phyloP scores from a whole-genome alignment of 805 yeast species.

The Saturnispora saitoi region DNA sequence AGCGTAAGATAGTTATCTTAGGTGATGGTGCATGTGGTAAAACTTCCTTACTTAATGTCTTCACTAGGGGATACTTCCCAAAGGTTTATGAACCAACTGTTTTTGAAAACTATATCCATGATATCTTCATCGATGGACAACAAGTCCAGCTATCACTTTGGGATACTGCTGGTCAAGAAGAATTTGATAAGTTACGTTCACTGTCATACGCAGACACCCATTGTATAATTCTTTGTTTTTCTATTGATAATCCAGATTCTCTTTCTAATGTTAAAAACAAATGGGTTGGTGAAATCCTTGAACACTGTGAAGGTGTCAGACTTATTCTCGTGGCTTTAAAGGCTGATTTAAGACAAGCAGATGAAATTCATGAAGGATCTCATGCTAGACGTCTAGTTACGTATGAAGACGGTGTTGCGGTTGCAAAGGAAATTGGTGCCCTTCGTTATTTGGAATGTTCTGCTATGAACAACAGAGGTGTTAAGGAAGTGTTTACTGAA shows the following conservation, averaged over 20 bases:
- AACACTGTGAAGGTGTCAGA: constrained; percentile 94
- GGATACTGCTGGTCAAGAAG: constrained; percentile 99
- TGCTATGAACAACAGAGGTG: constrained; percentile 93
- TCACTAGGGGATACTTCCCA: constrained; percentile 95
- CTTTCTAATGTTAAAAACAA: constrained; percentile 89
- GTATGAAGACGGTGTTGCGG: constrained; percentile 88
- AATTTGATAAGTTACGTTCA: constrained; percentile 88
- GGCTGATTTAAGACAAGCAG: constrained; percentile 79
- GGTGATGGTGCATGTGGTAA: constrained; percentile 99
- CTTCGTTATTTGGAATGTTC: constrained; percentile 92
- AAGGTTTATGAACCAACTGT: constrained; percentile 98
- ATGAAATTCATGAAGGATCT: constrained; percentile 27
- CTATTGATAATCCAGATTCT: constrained; percentile 91
- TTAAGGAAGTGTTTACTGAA: constrained; percentile 97
- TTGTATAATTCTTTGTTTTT: constrained; percentile 92
- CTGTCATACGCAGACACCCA: constrained; percentile 92
- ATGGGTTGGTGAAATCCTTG: constrained; percentile 96
- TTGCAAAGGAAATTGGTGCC: constrained; percentile 92
- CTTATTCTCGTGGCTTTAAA: constrained; percentile 88
- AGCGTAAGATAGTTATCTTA: constrained; percentile 85
- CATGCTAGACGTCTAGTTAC: constrained; percentile 50
- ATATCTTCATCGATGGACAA: constrained; percentile 89
- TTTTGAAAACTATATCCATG: constrained; percentile 94
- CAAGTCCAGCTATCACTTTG: constrained; percentile 87
- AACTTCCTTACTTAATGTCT: constrained; percentile 87